Base-by-base conservation (phyloP, 1,139 yeast genomes). In the Blastobotrys buckinghamii region DNA sequence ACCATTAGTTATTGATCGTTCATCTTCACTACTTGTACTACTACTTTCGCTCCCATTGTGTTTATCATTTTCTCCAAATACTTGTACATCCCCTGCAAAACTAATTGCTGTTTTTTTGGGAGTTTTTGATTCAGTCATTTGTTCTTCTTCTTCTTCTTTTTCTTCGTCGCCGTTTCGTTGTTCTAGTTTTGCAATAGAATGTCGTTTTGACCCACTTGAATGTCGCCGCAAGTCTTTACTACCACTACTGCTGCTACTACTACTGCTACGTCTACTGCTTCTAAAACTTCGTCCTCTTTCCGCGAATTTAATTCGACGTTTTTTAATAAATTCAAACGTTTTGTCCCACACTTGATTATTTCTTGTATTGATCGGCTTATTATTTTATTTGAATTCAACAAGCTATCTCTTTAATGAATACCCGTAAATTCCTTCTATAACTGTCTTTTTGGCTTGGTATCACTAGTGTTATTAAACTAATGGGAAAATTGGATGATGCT, bases 21-120 rank as follows among this genome's bases (percentile, higher is more conserved):
- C 35, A 29, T 26, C 6, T 29, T 9, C 22, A n/a, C 17, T 5
- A 29, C 17, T 15, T 2, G 16, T 19, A 33, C 27, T 42, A 35
- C 45, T 26, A 35, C 41, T 19, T 27, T 41, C 22, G 8, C 37
- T 29, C 15, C 19, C 33, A 29, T 16, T 34, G 20, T 20, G 19
- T 27, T 44, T 39, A 33, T 39, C 39, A 16, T 26, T 17, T 10
- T 24, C 37, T 16, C 30, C 48, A 22, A 40, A 30, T 7, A 45
- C 45, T 26, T 34, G 29, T 13, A 45, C 44, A 37, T 40, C 44
- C 26, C 44, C 49, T 17, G 44, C 35, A 26, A 45, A 45, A 8
- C 39, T 34, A 15, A 45, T 45, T 13, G 49, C 20, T 15, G 44
- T 44, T 19, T 20, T 38, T 44, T 47, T 47, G 5, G 24, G 30